phyloP scores from a whole-genome alignment of 805 yeast species.

The Gaillardinia entomophila region DNA sequence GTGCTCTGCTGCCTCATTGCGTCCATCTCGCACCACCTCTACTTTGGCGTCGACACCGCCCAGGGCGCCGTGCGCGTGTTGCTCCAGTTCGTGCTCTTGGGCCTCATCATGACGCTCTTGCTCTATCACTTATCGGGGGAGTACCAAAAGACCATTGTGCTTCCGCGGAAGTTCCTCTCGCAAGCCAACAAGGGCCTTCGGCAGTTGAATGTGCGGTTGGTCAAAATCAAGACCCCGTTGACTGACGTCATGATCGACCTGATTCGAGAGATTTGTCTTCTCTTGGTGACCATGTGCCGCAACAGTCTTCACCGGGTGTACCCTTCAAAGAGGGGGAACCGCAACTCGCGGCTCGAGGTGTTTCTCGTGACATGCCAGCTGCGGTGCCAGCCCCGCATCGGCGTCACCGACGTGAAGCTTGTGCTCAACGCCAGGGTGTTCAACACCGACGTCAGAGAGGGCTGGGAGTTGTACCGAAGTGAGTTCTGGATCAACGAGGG shows the following conservation, averaged over 20 bases:
- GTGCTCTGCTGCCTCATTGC: conserved; percentile 35
- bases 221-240: conserved; percentile 46
- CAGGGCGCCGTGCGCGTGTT: conserved; percentile 31
- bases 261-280: conserved; percentile 30
- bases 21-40: conserved; percentile 33
- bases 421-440: conserved; percentile 79
- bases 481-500: conserved; percentile 92
- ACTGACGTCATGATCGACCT: conserved; percentile 28
- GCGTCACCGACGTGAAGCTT: conserved; percentile 69
- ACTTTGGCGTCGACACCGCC: conserved; percentile 15
- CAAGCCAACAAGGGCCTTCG: conserved; percentile 88
- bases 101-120: conserved; percentile 60
- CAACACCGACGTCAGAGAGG: conserved; percentile 77
- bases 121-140: conserved; percentile 86
- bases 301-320: conserved; percentile 27
- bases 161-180: conserved; percentile 71
- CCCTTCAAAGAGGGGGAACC: conserved; percentile 26
- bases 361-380: conserved; percentile 35
- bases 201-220: conserved; percentile 73
- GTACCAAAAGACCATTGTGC: conserved; percentile 75
- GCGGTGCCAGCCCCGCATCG: conserved; percentile 57
- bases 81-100: conserved; percentile 53
- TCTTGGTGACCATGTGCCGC: conserved; percentile 22
- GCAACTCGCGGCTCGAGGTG: conserved; percentile 28
- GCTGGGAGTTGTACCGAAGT: conserved; percentile 90